Evolutionary conservation across 805 yeast genomes (phyloP).

Genomic region (Barnettozyma vustinii): DNA sequence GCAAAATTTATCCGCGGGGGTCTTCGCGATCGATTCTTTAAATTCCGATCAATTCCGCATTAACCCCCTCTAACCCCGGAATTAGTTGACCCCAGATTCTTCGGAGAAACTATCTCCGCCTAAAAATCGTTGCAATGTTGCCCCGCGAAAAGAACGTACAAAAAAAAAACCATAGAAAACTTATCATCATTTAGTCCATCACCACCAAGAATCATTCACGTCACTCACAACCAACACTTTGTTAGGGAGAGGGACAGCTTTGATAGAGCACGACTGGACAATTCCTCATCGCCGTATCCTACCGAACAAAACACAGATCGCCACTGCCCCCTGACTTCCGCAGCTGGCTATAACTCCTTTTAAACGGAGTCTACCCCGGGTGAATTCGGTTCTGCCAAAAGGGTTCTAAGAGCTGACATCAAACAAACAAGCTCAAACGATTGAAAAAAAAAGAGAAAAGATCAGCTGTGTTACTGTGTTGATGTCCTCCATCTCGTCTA

Average conservation of each 20-base stretch:
- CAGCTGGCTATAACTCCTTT: not conserved
- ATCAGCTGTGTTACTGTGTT: not conserved
- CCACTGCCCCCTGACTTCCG: not conserved
- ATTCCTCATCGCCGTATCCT: not conserved
- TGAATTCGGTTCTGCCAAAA: not conserved
- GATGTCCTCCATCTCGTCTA: constrained; percentile 10
- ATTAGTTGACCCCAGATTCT: not conserved
- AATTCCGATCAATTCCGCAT: not conserved
- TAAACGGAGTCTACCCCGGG: not conserved
- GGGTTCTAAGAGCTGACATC: not conserved
- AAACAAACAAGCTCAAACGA: not conserved
- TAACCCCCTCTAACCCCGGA: not conserved
- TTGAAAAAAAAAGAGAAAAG: not conserved
- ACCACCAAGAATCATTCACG: too few relatives aligned
- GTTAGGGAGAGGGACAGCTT: not conserved
- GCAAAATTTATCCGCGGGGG: not conserved
- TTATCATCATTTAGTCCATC: too few relatives aligned
- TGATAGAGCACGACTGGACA: not conserved
- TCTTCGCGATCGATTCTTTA: not conserved
- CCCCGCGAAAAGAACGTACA: not conserved
- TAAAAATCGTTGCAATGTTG: not conserved
- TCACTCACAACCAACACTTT: too few relatives aligned
- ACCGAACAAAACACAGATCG: not conserved
- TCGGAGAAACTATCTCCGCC: constrained; percentile 2
- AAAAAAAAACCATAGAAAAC: not conserved